Conservation (phyloP, 1,139 yeast species). For the Nakaseomyces nivariensis region DNA sequence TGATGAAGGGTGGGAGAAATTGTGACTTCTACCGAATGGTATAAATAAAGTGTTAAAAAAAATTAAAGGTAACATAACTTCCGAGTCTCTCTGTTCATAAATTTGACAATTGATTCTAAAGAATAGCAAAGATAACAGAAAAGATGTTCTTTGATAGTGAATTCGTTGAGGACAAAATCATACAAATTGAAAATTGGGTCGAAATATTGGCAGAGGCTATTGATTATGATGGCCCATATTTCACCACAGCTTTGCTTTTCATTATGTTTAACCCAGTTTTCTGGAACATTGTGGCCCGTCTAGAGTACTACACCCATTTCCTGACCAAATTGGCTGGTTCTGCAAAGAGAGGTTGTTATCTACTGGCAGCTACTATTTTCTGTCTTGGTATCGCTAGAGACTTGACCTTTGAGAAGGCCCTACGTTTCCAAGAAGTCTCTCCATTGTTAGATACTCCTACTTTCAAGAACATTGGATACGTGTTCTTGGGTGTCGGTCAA, state of each 20-base stretch:
- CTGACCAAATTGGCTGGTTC: constrained; percentile 66
- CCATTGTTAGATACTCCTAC: constrained; percentile 33
- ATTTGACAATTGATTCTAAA: no score
- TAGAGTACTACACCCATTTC: constrained; percentile 67
- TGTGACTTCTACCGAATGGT: no score
- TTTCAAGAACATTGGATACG: constrained; percentile 38
- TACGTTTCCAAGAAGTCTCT: constrained; percentile 46
- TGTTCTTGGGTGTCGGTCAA: constrained; percentile 58
- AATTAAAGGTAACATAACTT: no score
- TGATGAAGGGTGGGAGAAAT: neutral
- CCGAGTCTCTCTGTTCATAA: no score
- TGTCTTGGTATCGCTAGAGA: constrained; percentile 78
- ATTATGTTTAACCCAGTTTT: constrained; percentile 77
- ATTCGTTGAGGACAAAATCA: neutral
- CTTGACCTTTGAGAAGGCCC: constrained; percentile 57
- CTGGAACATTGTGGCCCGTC: constrained; percentile 88
- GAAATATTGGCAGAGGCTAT: neutral
- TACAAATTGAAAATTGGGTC: neutral
- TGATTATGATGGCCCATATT: constrained; percentile 1
- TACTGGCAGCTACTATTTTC: constrained; percentile 73
- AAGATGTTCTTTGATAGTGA: neutral
- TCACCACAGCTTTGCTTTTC: constrained; percentile 25
- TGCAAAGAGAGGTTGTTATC: constrained; percentile 69
- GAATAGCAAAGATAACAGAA: neutral
- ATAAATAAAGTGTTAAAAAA: no score